Base-by-base conservation (phyloP, 1,284 basidiomycete genomes). In the Ceratobasidium sp. region DNA sequence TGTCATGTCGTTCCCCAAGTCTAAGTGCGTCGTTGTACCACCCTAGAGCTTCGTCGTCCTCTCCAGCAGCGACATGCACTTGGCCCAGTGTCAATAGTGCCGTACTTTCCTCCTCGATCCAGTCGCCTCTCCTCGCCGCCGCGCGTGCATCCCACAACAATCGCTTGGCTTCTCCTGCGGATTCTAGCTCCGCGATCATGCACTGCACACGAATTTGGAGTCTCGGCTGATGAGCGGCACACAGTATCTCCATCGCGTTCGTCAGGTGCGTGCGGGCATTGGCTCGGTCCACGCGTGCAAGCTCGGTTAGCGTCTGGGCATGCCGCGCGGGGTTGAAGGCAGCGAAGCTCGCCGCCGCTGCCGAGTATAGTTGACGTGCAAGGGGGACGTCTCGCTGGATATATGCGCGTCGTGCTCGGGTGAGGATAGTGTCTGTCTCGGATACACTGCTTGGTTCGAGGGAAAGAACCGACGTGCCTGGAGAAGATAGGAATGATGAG, bases 61-160 rank as follows among this genome's bases (percentile, higher is more conserved):
- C 69, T 56, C 57, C 69, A 34, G 69, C 69, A 32, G 69, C 69
- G 4, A 73, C 69, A 62, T 73, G 69, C 34, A 73, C 69, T n/a
- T 73, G 40, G 15, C 69, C 69, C 22, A 73, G 46, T 15, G 56
- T 37, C 25, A 73, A 49, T 25, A 73, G 22, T 40, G 69, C 69
- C n/a, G 25, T n/a, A n/a, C 69, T 57, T 40, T 73, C 69, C 19
- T 73, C 69, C 13, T 73, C 69, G 2, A 73, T 13, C 69, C 69
- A 73, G 17, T 62, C 44, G 29, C 69, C 69, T 62, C 57, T 73
- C 22, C 46, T 73, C n/a, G 69, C 69, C 19, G 69, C 56, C 11
- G 69, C 56, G 17, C 69, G 40, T 7, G 57, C 40, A 32, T 73
- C 57, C 57, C 56, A 62, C 34, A 73, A 40, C 29, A 73, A 29